Evolutionary conservation across 352 stramenopile genomes (phyloP), one percentile per base, ranked within the genome.

Genomic region (Blastocystis sp.): DNA sequence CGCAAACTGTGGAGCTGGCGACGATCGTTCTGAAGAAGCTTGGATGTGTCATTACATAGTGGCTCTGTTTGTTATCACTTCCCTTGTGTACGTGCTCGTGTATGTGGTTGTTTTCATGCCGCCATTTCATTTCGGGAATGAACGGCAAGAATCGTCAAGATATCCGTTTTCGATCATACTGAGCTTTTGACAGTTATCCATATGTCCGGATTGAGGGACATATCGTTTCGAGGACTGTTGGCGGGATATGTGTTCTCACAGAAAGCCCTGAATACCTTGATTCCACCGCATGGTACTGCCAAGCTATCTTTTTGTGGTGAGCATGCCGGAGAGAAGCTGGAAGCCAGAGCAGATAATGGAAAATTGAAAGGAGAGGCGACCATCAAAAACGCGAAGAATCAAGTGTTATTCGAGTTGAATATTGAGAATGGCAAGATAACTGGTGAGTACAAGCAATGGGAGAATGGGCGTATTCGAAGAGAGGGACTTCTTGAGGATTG

Each of bases 21-120:
- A 48, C 59, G 34, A 56, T 56, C 41, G 69, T 67, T 59, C 61
- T 84, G 14, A 84, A 62, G 38, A 61, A 41, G 41, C 61, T 84
- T 2, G 74, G 74, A 7, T 84, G 53, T 45, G 59, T 43, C 65
- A 59, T 84, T 10, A 40, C 59, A 34, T 65, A 56, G 59, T 84
- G 2, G 9, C 21, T 66, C 48, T 84, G 74, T 84, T 84, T 84
- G 52, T 84, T 66, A 3, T 65, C 5, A 56, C 14, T 14, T 14
- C 48, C 48, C 28, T 34, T 34, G 28, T 34, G 28, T 34, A 34
- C 28, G 28, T 34, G 28, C 28, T 34, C 28, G 28, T 34, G 28
- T 34, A 34, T 34, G 28, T 34, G 28, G 28, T 34, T 34, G 28
- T 34, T 34, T 34, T 0, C 28, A 34, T 0, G 0, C 28, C 0